phyloP scores from a whole-genome alignment of 345 rosid genomes.

The Combretum micranthum region DNA sequence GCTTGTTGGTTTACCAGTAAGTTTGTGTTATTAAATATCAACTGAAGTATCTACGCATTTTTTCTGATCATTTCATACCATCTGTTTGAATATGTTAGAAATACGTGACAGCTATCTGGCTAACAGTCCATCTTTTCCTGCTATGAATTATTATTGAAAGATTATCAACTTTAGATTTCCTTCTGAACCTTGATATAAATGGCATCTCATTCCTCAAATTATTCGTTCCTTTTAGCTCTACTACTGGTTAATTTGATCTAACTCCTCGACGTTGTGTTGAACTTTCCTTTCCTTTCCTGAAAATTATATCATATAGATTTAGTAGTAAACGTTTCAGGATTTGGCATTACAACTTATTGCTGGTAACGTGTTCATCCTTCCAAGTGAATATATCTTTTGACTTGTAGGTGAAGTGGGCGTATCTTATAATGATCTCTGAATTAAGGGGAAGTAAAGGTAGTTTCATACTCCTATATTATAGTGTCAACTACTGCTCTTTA shows the following conservation, averaged over 20 bases:
- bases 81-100: too few species aligned
- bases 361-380: slow-evolving; percentile 67
- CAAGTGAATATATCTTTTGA: slow-evolving; percentile 85
- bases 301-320: neutral
- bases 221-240: too few species aligned
- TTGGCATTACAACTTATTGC: slow-evolving; percentile 24
- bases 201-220: too few species aligned
- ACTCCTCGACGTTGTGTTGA: neutral
- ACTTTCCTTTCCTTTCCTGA: neutral
- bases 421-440: slow-evolving; percentile 96
- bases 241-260: too few species aligned
- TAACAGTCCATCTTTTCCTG: neutral
- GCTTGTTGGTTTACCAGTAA: slow-evolving; percentile 24
- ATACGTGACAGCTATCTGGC: too few species aligned
- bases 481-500: slow-evolving; percentile 13
- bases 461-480: slow-evolving; percentile 41
- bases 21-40: slow-evolving; percentile 9
- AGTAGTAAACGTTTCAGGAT: slow-evolving; percentile 6
- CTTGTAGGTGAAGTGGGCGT: slow-evolving; percentile 99
- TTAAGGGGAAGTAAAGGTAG: slow-evolving; percentile 99
- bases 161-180: too few species aligned
- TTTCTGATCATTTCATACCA: too few species aligned
- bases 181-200: neutral
- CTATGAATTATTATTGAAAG: neutral
- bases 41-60: neutral